These are phyloP conservation scores for Linum lewisii DNA, from an alignment of 345 rosid genomes.

Conservation along the genomic window DNA sequence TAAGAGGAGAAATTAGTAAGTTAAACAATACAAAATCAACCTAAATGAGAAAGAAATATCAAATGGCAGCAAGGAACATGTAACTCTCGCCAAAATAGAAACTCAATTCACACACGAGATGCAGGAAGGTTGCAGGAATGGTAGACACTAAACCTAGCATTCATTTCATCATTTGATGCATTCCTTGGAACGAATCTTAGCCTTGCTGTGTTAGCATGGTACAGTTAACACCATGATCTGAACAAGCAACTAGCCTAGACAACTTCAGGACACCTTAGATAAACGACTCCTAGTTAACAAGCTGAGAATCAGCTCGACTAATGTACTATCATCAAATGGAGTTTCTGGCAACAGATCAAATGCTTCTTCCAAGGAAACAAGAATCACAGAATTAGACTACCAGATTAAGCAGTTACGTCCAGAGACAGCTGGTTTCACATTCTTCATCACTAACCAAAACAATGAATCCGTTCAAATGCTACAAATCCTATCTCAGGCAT, in stretches of 20 bases:
- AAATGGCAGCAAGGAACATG: neutral
- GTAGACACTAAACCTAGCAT: neutral
- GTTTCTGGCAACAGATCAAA: neutral
- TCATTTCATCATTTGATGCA: neutral
- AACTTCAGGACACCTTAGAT: no score
- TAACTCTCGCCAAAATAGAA: neutral
- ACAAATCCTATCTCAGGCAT: neutral
- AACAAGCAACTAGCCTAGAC: neutral
- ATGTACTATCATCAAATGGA: no score
- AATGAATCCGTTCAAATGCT: neutral
- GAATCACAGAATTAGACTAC: neutral
- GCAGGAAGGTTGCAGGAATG: neutral
- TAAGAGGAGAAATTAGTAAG: neutral
- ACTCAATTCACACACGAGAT: neutral
- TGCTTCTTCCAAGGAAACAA: neutral
- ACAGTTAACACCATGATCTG: neutral
- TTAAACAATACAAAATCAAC: slow-evolving; percentile 7
- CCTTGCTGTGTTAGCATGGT: neutral
- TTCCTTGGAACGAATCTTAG: neutral
- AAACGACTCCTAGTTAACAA: no score
- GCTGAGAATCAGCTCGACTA: no score
- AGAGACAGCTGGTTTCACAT: neutral
- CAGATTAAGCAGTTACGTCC: neutral
- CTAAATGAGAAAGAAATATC: neutral
- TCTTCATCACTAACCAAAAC: neutral